Percentiles rank a stretch among this genome's conserved stretches.
These are phyloP conservation scores for Fusarium sp. DNA, from an alignment of 2,329 filamentous ascomycete species.

Conservation along the genomic window DNA sequence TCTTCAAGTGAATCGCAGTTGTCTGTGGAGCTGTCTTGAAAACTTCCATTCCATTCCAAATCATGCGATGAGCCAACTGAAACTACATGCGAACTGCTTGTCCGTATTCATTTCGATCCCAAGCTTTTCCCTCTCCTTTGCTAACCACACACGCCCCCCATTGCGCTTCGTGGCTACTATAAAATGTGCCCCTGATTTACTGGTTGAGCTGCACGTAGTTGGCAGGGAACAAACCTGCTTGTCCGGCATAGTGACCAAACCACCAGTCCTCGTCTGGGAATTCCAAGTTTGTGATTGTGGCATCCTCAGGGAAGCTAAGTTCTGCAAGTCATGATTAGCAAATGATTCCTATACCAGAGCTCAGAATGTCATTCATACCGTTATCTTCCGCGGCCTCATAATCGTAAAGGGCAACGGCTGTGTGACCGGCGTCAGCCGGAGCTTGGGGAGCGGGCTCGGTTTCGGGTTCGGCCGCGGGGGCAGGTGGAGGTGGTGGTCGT, in stretches of 20 bases:
- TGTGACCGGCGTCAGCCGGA: slow-evolving; percentile 61
- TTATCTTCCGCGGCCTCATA: slow-evolving; percentile 99
- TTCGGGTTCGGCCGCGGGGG: slow-evolving; percentile 48
- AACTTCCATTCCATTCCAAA: slow-evolving; percentile 14
- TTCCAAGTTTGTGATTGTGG: slow-evolving; percentile 82
- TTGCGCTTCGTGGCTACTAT: slow-evolving; percentile 11
- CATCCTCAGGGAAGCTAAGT: slow-evolving; percentile 87
- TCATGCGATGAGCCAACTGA: slow-evolving; percentile 10
- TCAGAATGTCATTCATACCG: slow-evolving; percentile 55
- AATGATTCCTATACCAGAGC: not conserved
- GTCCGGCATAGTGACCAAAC: slow-evolving; percentile 85
- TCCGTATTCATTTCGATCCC: slow-evolving; percentile 37
- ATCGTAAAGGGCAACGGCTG: slow-evolving; percentile 88
- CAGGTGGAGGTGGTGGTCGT: slow-evolving; percentile 45
- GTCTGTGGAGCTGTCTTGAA: slow-evolving; percentile 1
- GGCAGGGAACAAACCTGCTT: slow-evolving; percentile 83
- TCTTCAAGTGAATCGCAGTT: not conserved
- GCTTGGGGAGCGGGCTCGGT: slow-evolving; percentile 51
- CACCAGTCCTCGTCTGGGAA: slow-evolving; percentile 99
- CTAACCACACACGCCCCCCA: not conserved
- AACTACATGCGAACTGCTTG: slow-evolving; percentile 35
- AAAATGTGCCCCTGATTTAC: slow-evolving; percentile 13
- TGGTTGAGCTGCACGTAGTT: slow-evolving; percentile 71
- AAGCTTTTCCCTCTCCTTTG: slow-evolving; percentile 25
- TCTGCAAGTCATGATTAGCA: slow-evolving; percentile 54